Conservation (phyloP, 1,284 basidiomycete species). For the Leccinum subrobustum region DNA sequence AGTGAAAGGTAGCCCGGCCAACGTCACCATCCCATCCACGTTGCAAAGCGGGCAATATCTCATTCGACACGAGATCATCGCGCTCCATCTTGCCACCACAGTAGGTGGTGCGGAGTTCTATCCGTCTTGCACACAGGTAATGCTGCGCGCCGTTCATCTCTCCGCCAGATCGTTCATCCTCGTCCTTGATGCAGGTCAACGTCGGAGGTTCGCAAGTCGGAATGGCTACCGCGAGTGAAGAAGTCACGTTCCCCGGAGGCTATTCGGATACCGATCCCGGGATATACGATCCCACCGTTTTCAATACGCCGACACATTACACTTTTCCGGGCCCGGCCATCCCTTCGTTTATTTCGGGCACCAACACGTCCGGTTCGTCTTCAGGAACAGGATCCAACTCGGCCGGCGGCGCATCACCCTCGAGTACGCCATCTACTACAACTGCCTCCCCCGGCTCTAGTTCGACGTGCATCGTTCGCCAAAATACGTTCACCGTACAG, state of each 20-base stretch:
- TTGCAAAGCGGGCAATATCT: constrained; percentile 49
- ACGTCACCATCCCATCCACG: constrained; percentile 42
- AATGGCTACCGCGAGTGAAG: constrained; percentile 41
- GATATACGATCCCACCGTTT: constrained; percentile 40
- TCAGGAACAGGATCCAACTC: constrained; percentile 46
- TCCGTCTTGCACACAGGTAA: constrained; percentile 52
- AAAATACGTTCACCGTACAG: constrained; percentile 19
- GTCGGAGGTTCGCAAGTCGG: constrained; percentile 53
- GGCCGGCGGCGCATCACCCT: constrained; percentile 17
- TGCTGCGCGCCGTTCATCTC: not conserved
- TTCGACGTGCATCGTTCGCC: constrained; percentile 20
- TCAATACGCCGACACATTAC: constrained; percentile 39
- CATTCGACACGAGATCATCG: constrained; percentile 53
- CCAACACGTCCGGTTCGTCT: constrained; percentile 11
- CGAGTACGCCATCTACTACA: constrained; percentile 10
- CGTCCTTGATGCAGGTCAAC: constrained; percentile 42
- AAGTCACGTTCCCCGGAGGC: constrained; percentile 66
- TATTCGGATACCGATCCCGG: constrained; percentile 65
- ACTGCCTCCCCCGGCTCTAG: constrained; percentile 1
- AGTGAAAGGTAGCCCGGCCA: constrained; percentile 33
- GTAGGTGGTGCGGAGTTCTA: constrained; percentile 54
- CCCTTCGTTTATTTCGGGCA: constrained; percentile 39
- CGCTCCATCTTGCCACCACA: constrained; percentile 44
- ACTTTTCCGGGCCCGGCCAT: constrained; percentile 52
- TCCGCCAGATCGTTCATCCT: not conserved